Evolutionary conservation across 106 monocot genomes (phyloP).

Genomic region (Platanthera guangdongensis): DNA sequence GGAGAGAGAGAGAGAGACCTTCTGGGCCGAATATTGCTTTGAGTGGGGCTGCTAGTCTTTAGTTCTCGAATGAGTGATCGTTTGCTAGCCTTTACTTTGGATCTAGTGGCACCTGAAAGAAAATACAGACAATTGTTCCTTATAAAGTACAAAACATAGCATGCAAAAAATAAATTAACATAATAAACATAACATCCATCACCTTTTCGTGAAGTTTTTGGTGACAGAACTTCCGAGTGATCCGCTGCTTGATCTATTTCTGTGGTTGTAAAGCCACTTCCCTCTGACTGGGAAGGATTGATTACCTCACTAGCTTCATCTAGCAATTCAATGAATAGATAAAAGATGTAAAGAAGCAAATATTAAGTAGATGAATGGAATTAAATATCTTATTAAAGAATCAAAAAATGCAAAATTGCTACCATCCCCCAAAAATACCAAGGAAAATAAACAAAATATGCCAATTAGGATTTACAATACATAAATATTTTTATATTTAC

Average conservation of each 20-base stretch:
- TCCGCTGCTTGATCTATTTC: conserved; percentile 23
- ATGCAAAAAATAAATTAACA: neutral
- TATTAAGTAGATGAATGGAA: neutral
- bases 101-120: conserved; percentile 21
- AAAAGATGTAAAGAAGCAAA: neutral
- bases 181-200: neutral
- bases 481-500: too few relatives aligned
- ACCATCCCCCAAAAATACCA: neutral
- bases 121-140: neutral
- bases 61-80: conserved; percentile 5
- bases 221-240: conserved; percentile 38
- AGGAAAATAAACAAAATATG: neutral
- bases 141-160: neutral
- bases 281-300: conserved; percentile 27
- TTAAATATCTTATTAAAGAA: neutral
- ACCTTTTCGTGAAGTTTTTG: conserved; percentile 48
- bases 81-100: conserved; percentile 15
- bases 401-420: neutral
- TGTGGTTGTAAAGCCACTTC: conserved; percentile 20
- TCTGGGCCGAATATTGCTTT: conserved; percentile 20
- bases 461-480: neutral
- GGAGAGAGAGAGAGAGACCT: conserved; percentile 23
- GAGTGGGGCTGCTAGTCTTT: conserved; percentile 7
- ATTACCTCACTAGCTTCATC: conserved; percentile 55
- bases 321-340: conserved; percentile 7